Base-by-base conservation (phyloP, 805 yeast genomes). In the Saccharomycopsis fermentans region DNA sequence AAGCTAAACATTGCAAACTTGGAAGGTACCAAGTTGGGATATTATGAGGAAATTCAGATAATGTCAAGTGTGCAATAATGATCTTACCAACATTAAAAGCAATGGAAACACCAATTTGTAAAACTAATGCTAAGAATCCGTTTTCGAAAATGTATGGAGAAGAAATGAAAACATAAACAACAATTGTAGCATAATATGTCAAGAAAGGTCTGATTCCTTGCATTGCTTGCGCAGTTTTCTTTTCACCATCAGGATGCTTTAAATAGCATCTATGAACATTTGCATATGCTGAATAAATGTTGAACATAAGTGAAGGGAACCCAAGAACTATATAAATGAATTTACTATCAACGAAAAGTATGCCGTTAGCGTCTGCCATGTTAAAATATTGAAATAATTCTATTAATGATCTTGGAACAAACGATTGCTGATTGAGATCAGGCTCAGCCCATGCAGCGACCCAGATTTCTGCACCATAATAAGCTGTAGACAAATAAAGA, bases 31-130 rank as follows among this genome's bases (percentile, higher is more conserved):
- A 81, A 51, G 96, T 87, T 34, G 87, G 76, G 55, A 89, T 87
- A 63, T 79, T 65, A 68, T 75, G 72, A 54, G 98, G 97, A 76
- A 87, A 90, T 14, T 74, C 71, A 69, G 87, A 96, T 55, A 79
- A 73, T 0, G 97, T 88, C 64, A 92, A 80, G 70, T 91, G 98
- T 1, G 89, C 91, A 58, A 86, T 76, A 66, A 91, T 91, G 62
- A 91, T 89, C 68, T 94, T 81, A 4, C 97, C 97, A n/a, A 92
- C 97, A 3, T 82, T 76, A 66, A 87, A 86, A 0, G 98, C 96
- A 64, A 86, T 72, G 0, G 87, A 79, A 55, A 86, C 76, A 1
- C 96, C 95, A 66, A 87, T 82, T 32, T 91, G 80, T 53, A 86
- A 67, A 24, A 84, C 73, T 63, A 86, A 77, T 36, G 95, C 86